A percentile compares a stretch with the other conserved stretches of the same genome.
Evolutionary conservation across 129 eudicot species (phyloP).

Genomic region (Dittrichia graveolens): DNA sequence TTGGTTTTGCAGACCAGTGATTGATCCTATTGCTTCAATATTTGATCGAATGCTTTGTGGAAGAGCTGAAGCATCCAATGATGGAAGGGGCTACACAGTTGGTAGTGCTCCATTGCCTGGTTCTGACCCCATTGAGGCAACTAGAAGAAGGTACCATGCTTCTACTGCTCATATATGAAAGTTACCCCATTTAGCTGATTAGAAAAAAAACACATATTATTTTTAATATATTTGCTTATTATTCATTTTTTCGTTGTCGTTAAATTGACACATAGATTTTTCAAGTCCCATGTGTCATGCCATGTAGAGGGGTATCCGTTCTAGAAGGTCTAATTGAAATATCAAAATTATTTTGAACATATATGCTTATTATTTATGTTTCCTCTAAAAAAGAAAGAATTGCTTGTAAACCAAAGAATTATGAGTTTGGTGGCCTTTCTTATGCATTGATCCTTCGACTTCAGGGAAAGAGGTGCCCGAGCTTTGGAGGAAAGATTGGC

Average conservation of each 20-base stretch:
- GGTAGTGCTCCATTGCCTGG: conserved; percentile 82
- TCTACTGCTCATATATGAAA: conserved; percentile 20
- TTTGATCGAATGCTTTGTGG: conserved; percentile 88
- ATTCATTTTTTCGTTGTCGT: no score
- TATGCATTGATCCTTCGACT: background rate
- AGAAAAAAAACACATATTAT: no score
- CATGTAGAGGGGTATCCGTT: no score
- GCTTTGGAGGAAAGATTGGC: conserved; percentile 96
- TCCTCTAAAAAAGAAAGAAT: background rate
- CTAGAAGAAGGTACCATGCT: conserved; percentile 79
- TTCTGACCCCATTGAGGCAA: conserved; percentile 93
- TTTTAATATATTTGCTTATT: background rate
- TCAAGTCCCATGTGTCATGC: no score
- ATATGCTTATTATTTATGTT: background rate
- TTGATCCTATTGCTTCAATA: conserved; percentile 79
- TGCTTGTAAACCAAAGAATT: background rate
- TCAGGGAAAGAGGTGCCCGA: conserved; percentile 97
- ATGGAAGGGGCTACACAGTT: conserved; percentile 51
- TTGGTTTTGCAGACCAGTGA: conserved; percentile 70
- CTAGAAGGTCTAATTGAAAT: no score
- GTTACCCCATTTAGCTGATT: background rate
- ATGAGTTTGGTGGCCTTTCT: background rate
- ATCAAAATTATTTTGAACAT: background rate
- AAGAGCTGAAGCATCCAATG: conserved; percentile 62
- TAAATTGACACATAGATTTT: no score